Percentiles rank a stretch among this genome's conserved stretches.
Conservation (phyloP, 768 basidiomycete species). For the Udeniomyces megalosporus region DNA sequence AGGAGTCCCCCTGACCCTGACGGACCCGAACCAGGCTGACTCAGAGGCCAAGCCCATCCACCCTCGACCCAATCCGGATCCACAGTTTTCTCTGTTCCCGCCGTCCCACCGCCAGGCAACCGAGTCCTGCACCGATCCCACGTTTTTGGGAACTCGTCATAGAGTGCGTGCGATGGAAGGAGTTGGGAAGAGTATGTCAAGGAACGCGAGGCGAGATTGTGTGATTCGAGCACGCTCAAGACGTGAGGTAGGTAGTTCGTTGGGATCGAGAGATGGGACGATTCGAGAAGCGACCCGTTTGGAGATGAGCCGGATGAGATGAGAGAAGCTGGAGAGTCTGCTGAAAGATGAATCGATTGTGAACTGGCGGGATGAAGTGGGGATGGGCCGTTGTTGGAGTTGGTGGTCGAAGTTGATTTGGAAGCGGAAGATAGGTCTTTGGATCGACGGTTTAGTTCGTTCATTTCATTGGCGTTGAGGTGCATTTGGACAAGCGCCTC, state of each 20-base stretch:
- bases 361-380: neutral
- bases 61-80: constrained; percentile 5
- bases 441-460: constrained; percentile 6
- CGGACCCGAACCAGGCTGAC: neutral
- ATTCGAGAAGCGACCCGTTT: neutral
- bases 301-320: constrained; percentile 2
- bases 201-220: neutral
- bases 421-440: constrained; percentile 3
- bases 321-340: constrained; percentile 13
- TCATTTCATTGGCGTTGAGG: constrained; percentile 7
- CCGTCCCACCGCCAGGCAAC: neutral
- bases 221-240: neutral
- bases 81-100: neutral
- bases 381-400: neutral
- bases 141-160: neutral
- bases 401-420: neutral
- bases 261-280: neutral
- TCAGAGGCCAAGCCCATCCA: constrained; percentile 7
- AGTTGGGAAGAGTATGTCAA: neutral
- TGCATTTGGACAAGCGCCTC: constrained; percentile 14
- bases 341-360: neutral
- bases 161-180: neutral
- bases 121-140: neutral
- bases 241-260: constrained; percentile 9
- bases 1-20: neutral